Evolutionary conservation across 208 protist genomes (phyloP).

Genomic region (Crithidia brevicula): DNA sequence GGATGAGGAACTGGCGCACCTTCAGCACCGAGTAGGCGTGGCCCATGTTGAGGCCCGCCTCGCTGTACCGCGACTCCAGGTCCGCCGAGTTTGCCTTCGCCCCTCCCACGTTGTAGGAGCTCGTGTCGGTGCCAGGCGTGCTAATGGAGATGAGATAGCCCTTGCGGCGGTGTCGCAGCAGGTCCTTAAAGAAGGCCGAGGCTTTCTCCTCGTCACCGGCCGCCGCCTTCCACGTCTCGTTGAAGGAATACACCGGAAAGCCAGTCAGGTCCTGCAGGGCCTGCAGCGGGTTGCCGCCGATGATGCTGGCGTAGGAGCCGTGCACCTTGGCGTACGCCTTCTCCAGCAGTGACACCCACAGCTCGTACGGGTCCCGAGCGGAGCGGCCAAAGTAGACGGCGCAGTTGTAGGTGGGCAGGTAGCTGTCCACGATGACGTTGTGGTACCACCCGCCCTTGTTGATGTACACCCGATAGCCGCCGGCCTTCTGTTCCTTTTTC

Average conservation of each 20-base stretch:
- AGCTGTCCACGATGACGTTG: constrained; percentile 62
- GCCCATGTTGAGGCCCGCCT: constrained; percentile 37
- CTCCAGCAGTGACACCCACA: constrained; percentile 80
- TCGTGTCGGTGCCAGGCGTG: constrained; percentile 39
- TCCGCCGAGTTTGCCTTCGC: constrained; percentile 13
- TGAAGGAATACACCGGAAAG: constrained; percentile 48
- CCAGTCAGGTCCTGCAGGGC: constrained; percentile 70
- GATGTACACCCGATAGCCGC: constrained; percentile 53
- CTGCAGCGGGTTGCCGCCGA: constrained; percentile 50
- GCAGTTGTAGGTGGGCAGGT: constrained; percentile 45
- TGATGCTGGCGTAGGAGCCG: constrained; percentile 70
- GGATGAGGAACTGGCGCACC: constrained; percentile 34
- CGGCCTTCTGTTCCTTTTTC: constrained; percentile 34
- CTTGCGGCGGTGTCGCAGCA: constrained; percentile 25
- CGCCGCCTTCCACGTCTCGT: constrained; percentile 43
- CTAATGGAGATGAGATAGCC: constrained; percentile 44
- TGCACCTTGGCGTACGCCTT: constrained; percentile 90
- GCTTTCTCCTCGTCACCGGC: constrained; percentile 22
- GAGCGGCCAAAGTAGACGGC: constrained; percentile 41
- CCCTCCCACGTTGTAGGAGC: constrained; percentile 26
- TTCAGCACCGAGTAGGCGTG: constrained; percentile 49
- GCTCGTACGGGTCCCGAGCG: constrained; percentile 42
- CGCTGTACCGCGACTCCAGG: constrained; percentile 32
- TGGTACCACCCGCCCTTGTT: constrained; percentile 61
- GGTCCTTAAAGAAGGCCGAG: constrained; percentile 33